A percentile compares a stretch with the other conserved stretches of the same genome.
phyloP scores from a whole-genome alignment of 176 grass and related monocot genomes.

The Lolium perenne region DNA sequence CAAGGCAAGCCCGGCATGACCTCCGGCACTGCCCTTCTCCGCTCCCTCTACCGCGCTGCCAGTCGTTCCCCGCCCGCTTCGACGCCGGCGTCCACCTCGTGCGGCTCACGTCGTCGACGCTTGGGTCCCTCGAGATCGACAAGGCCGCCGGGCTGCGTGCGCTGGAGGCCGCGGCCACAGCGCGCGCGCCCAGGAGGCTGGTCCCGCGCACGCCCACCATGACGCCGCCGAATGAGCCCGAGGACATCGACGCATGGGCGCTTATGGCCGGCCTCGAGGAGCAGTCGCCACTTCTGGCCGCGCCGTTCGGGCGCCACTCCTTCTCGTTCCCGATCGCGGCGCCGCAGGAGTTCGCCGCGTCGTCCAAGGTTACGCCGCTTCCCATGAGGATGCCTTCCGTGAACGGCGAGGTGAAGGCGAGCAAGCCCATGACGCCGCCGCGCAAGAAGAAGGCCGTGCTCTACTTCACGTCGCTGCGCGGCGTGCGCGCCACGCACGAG shows the following conservation, averaged over 20 bases:
- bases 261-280: conserved; percentile 90
- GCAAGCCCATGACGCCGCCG: background rate
- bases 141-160: conserved; percentile 27
- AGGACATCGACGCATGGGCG: conserved; percentile 77
- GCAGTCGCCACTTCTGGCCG: conserved; percentile 43
- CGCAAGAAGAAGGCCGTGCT: conserved; percentile 57
- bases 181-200: conserved; percentile 26
- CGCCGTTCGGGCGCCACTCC: conserved; percentile 71
- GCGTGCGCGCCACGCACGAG: conserved; percentile 82
- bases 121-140: conserved; percentile 68
- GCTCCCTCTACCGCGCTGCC: conserved; percentile 58
- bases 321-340: conserved; percentile 75
- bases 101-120: conserved; percentile 66
- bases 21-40: conserved; percentile 61
- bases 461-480: conserved; percentile 94
- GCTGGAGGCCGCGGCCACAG: conserved; percentile 7
- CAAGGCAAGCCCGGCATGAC: conserved; percentile 77
- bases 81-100: conserved; percentile 58
- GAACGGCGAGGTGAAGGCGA: conserved; percentile 24
- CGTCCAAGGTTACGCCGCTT: conserved; percentile 47
- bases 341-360: conserved; percentile 45
- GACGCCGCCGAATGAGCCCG: conserved; percentile 93
- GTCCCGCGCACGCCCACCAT: conserved; percentile 72
- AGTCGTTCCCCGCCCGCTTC: conserved; percentile 49
- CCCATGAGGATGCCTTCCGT: conserved; percentile 22